phyloP scores from a whole-genome alignment of 1,284 basidiomycete genomes.

The Bondarzewia mesenterica region DNA sequence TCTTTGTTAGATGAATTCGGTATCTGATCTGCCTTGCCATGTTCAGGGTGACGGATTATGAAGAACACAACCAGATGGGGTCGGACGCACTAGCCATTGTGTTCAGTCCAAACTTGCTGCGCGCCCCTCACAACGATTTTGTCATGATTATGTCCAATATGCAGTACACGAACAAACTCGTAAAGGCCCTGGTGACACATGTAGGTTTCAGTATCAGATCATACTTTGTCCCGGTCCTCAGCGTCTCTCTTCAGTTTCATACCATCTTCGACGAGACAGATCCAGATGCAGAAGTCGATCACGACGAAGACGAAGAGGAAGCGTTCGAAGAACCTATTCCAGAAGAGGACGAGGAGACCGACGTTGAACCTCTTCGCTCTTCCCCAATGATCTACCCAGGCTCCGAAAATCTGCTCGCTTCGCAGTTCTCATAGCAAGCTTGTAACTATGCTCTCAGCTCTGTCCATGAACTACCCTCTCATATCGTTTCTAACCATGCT shows the following conservation, averaged over 20 bases:
- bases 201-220: too few species aligned
- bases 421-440: constrained; percentile 1
- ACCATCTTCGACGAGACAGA: constrained; percentile 39
- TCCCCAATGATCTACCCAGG: not conserved
- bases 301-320: constrained; percentile 32
- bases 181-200: constrained; percentile 72
- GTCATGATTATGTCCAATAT: constrained; percentile 70
- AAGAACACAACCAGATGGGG: constrained; percentile 82
- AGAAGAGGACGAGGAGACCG: constrained; percentile 39
- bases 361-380: constrained; percentile 12
- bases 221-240: constrained; percentile 20
- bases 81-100: constrained; percentile 76
- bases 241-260: constrained; percentile 28
- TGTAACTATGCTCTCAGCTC: not conserved
- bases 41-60: constrained; percentile 73
- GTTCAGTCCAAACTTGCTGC: constrained; percentile 71
- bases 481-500: too few species aligned
- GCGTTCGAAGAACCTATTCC: constrained; percentile 39
- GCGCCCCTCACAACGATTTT: constrained; percentile 67
- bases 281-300: constrained; percentile 32
- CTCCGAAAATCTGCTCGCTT: constrained; percentile 1
- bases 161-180: constrained; percentile 65
- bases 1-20: not conserved
- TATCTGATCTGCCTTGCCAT: not conserved
- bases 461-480: too few species aligned